Conservation (phyloP, 2,329 filamentous ascomycete species). For the Colletotrichum liriopes region DNA sequence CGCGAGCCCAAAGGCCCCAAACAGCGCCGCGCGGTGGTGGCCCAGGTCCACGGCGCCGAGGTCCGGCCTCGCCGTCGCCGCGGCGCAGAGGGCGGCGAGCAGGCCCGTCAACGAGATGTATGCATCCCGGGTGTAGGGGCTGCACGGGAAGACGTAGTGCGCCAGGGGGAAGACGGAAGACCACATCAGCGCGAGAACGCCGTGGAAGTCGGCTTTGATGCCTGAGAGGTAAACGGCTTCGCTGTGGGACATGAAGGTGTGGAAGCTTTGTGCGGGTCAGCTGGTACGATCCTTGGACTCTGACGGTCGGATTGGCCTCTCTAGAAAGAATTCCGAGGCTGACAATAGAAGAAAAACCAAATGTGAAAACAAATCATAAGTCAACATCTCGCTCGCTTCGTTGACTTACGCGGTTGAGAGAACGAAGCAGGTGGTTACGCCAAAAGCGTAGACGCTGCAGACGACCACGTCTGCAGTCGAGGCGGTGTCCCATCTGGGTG, state of each 20-base stretch:
- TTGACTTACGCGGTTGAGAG: slow-evolving; percentile 59
- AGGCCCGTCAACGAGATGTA: slow-evolving; percentile 56
- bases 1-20: slow-evolving; percentile 27
- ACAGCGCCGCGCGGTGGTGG: slow-evolving; percentile 38
- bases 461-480: slow-evolving; percentile 57
- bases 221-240: slow-evolving; percentile 64
- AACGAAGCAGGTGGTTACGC: slow-evolving; percentile 62
- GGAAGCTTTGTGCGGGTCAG: slow-evolving; percentile 59
- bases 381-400: too few species aligned
- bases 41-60: slow-evolving; percentile 39
- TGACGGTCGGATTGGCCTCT: neutral
- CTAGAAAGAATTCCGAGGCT: too few species aligned
- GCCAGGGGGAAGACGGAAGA: slow-evolving; percentile 72
- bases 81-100: slow-evolving; percentile 56
- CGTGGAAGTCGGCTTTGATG: slow-evolving; percentile 74
- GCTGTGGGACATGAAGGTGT: slow-evolving; percentile 71
- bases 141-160: slow-evolving; percentile 67
- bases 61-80: slow-evolving; percentile 25
- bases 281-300: neutral
- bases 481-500: slow-evolving; percentile 54
- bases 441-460: slow-evolving; percentile 59
- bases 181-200: slow-evolving; percentile 75
- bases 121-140: slow-evolving; percentile 47
- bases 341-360: too few species aligned
- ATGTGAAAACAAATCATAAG: neutral